A percentile compares a stretch with the other conserved stretches of the same genome.
Conservation (phyloP, 352 stramenopile species). For the Aphanomyces cochlioides region DNA sequence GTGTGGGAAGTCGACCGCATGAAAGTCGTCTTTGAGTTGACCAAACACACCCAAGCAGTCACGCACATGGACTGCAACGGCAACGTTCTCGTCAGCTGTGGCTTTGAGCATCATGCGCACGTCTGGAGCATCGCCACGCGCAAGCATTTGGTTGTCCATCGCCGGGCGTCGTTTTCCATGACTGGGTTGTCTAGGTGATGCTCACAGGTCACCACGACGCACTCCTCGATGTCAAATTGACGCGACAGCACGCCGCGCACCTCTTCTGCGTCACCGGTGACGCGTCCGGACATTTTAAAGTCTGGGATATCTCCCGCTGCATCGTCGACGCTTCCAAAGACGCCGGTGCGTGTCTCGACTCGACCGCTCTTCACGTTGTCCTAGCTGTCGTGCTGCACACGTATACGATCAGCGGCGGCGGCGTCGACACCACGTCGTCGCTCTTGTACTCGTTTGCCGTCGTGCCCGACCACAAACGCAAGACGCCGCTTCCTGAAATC, state of each 20-base stretch:
- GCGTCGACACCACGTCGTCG: background rate
- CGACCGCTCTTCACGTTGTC: background rate
- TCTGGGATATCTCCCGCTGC: conserved; percentile 71
- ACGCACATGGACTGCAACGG: conserved; percentile 58
- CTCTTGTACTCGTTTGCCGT: conserved; percentile 24
- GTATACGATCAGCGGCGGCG: conserved; percentile 1
- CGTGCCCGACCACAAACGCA: conserved; percentile 15
- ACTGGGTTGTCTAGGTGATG: conserved; percentile 33
- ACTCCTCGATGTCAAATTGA: conserved; percentile 64
- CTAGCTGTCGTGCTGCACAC: conserved; percentile 21
- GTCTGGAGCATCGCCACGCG: conserved; percentile 62
- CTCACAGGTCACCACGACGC: conserved; percentile 65
- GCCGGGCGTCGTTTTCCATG: background rate
- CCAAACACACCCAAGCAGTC: conserved; percentile 58
- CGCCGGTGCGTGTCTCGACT: background rate
- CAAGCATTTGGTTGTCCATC: conserved; percentile 26
- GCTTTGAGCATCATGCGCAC: conserved; percentile 80
- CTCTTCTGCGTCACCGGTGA: conserved; percentile 61
- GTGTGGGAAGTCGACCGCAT: conserved; percentile 59
- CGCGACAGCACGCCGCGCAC: conserved; percentile 35
- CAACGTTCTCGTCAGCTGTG: conserved; percentile 58
- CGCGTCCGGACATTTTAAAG: conserved; percentile 62
- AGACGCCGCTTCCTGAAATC: conserved; percentile 14
- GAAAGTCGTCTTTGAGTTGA: conserved; percentile 51
- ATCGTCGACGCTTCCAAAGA: conserved; percentile 31